Conservation (phyloP, 257 asterid species). For the Fraxinus anomala region DNA sequence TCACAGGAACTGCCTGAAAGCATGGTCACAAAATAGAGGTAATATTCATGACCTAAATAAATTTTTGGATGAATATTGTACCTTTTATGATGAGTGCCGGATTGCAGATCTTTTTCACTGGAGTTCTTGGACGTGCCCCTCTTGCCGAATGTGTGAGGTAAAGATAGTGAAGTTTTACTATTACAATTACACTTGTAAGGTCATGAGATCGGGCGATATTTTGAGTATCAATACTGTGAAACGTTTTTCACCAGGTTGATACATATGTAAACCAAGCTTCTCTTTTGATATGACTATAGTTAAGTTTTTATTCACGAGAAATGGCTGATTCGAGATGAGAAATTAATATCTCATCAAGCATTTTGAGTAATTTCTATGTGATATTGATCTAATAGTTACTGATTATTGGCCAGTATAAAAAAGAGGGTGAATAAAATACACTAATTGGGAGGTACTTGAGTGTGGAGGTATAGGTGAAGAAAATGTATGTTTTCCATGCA, state of each 20-base stretch:
- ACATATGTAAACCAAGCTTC: constrained; percentile 12
- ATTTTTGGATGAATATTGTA: not conserved
- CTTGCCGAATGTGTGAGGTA: constrained; percentile 97
- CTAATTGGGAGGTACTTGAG: not conserved
- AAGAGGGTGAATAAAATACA: not conserved
- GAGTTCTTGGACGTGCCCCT: constrained; percentile 98
- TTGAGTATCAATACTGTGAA: not conserved
- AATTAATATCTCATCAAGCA: constrained; percentile 16
- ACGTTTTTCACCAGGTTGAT: constrained; percentile 12
- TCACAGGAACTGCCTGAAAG: constrained; percentile 52
- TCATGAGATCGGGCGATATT: not conserved
- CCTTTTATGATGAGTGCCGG: constrained; percentile 25
- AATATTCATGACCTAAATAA: constrained; percentile 4
- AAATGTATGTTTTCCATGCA: not conserved
- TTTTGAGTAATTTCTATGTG: not conserved
- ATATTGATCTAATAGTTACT: not conserved
- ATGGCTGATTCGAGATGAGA: constrained; percentile 4
- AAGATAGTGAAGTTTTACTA: constrained; percentile 7
- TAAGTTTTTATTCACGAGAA: not conserved
- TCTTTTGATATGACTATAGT: constrained; percentile 1
- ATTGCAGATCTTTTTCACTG: constrained; percentile 91
- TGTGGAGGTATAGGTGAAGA: not conserved
- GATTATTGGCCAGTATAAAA: not conserved
- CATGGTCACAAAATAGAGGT: constrained; percentile 61
- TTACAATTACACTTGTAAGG: constrained; percentile 11